Percentiles rank a stretch among this genome's conserved stretches.
Conservation (phyloP, 441 rosid genomes). For the Erodium chrysanthum region DNA sequence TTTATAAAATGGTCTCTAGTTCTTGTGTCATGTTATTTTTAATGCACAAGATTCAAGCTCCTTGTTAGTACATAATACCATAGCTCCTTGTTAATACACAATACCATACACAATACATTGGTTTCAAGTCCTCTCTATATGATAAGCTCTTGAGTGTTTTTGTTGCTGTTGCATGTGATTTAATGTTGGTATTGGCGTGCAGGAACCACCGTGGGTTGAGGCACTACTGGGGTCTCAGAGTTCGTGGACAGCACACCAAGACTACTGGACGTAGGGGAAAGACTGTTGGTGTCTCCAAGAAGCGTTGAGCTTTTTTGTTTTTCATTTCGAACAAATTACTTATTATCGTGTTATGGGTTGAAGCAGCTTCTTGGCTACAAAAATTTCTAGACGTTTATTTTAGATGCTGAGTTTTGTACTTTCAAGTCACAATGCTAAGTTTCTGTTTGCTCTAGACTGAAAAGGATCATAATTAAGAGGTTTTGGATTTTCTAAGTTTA, state of each 20-base stretch:
- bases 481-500: not conserved
- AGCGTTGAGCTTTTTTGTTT: slow-evolving; percentile 37
- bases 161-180: not conserved
- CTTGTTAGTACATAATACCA: no score
- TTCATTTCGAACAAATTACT: slow-evolving; percentile 16
- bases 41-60: no score
- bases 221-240: slow-evolving; percentile 91
- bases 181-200: slow-evolving; percentile 6
- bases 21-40: no score
- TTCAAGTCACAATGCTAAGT: not conserved
- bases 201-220: slow-evolving; percentile 88
- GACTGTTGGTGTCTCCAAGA: slow-evolving; percentile 93
- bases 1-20: no score
- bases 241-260: slow-evolving; percentile 90
- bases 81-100: no score
- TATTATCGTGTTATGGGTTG: no score
- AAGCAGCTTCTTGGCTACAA: no score
- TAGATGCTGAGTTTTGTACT: not conserved
- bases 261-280: slow-evolving; percentile 85
- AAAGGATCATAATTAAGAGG: not conserved
- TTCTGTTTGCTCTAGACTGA: not conserved
- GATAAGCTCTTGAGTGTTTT: no score
- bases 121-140: no score
- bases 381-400: not conserved
- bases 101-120: no score